Base-by-base conservation (phyloP, 73 alveolate genomes). In the Symbiodinium natans region DNA sequence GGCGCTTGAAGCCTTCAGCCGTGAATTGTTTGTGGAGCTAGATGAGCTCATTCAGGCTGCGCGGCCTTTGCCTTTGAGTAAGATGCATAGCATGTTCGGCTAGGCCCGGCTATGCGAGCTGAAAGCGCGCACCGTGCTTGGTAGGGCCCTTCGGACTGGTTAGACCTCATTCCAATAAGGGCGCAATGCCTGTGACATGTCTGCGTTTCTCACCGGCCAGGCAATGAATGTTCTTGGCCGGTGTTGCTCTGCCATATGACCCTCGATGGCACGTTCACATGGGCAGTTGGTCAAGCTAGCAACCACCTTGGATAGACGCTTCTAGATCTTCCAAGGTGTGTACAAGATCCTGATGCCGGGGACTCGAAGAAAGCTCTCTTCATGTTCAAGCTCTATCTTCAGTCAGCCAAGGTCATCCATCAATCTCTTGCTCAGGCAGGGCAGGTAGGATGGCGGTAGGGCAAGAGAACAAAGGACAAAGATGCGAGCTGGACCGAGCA, bases 151-250 rank as follows among this genome's bases (percentile, higher is more conserved):
- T 10, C 27, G 10, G 71, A 19, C 71, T 13, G 71, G 71, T 52
- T 10, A 19, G 19, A 13, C 27, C 19, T 52, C 19, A 13, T 52
- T 13, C 71, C 71, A 19, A 52, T 13, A 52, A 13, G 10, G 71
- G 71, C 71, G 10, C 71, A 19, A 13, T 52, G 71, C 10, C 10
- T 10, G 59, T 38, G 33, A 33, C 38, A 38, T 10, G 71, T 13
- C 71, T 19, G 27, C 19, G 10, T 19, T 13, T 13, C 34, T 40
- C 31, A 13, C 10, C 21, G 11, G 88, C 19, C 82, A 92, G 92
- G 98, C 63, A 38, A 74, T 92, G 92, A 92, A 92, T 41, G 98
- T 92, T 8, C 92, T 92, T 17, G 98, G 98, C 34, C 92, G 98
- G 43, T 77, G 90, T 92, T 77, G 90, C 25, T 92, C 98, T 17